phyloP scores from a whole-genome alignment of 139 green algal species.

The Axilococcus clingmanii region DNA sequence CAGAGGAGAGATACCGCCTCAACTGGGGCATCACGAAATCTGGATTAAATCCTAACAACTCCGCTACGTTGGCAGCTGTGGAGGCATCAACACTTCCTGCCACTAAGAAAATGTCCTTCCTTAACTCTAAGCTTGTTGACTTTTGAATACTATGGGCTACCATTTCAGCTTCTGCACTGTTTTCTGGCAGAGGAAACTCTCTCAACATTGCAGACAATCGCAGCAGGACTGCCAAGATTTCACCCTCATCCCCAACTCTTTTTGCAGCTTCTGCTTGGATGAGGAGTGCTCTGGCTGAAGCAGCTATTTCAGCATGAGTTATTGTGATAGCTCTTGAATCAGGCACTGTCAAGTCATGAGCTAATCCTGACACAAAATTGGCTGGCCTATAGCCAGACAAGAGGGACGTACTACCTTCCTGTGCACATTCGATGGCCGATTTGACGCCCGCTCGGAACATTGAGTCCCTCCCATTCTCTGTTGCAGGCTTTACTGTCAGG shows the following conservation, averaged over 20 bases:
- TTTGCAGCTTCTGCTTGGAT: constrained; percentile 25
- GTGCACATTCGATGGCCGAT: constrained; percentile 8
- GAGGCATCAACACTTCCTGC: constrained; percentile 16
- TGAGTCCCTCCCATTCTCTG: constrained; percentile 25
- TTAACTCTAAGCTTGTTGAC: constrained; percentile 18
- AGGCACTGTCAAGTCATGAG: constrained; percentile 23
- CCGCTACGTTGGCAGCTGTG: constrained; percentile 15
- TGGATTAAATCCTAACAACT: constrained; percentile 36
- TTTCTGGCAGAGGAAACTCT: constrained; percentile 19
- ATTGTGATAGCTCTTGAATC: constrained; percentile 19
- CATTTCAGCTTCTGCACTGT: constrained; percentile 27
- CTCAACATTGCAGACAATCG: constrained; percentile 14
- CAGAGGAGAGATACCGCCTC: not conserved
- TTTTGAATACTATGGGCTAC: constrained; percentile 16
- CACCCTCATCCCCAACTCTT: constrained; percentile 5
- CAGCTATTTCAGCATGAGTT: constrained; percentile 21
- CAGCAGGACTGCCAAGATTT: constrained; percentile 11
- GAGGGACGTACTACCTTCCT: not conserved
- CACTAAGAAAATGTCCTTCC: constrained; percentile 16
- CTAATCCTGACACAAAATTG: constrained; percentile 27
- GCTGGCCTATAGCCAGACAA: constrained; percentile 5
- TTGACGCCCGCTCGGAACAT: constrained; percentile 31
- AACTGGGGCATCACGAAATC: constrained; percentile 24
- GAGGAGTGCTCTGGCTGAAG: constrained; percentile 8
- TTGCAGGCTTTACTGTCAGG: constrained; percentile 19